Base-by-base conservation (phyloP, 371 early-diverging fungal genomes). In the Chytridium lagenaria region DNA sequence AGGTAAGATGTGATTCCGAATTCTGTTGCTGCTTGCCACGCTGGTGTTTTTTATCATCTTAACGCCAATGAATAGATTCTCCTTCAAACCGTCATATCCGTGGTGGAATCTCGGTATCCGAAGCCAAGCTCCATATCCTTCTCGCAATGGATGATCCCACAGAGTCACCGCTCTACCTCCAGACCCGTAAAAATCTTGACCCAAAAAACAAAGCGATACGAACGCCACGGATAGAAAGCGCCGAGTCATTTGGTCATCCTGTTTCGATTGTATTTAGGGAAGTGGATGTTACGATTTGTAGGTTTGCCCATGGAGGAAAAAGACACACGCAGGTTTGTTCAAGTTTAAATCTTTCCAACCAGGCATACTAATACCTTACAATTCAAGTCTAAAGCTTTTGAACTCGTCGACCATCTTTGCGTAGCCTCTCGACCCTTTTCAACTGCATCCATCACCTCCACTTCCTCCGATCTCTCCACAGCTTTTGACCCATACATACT, bases 401-500 rank as follows among this genome's bases (percentile, higher is more conserved):
- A 55, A 10, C 26, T 55, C 16, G 30, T 55, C 26, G 23, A 55
- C 23, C 55, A 55, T 28, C 23, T n/a, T n/a, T n/a, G n/a, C n/a
- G n/a, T n/a, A n/a, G n/a, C n/a, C n/a, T 55, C 26, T 55, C 57
- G 57, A 55, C 10, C 57, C 10, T 23, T 30, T n/a, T n/a, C n/a
- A n/a, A n/a, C n/a, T n/a, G n/a, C n/a, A n/a, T n/a, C n/a, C n/a
- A n/a, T 23, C 5, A 55, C 57, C 26, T 55, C 57, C 10, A 5
- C 57, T 23, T 23, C 30, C 57, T 55, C 22, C 57, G 15, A 26
- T 23, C 7, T 61, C 36, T 61, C 19, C 61, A 31, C 12, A 52
- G 55, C 36, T 23, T 2, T 33, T 15, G 61, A 61, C 16, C 61
- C 61, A 34, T 36, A 73, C 50, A 73, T 85, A n/a, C 68, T 85